phyloP scores from a whole-genome alignment of 163 green algal genomes.

The Volvox carteri region DNA sequence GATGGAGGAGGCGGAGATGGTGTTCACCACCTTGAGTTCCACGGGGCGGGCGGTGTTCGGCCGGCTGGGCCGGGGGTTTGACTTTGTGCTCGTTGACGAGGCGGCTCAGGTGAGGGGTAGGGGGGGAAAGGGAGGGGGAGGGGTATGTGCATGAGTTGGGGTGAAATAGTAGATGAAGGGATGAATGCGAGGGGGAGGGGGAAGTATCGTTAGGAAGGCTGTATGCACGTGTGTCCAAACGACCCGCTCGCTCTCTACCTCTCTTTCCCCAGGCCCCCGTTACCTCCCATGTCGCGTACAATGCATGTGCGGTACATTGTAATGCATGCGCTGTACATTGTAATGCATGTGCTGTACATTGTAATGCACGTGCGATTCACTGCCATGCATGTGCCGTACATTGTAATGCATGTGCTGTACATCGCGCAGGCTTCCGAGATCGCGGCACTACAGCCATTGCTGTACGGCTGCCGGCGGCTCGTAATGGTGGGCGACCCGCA shows the following conservation, averaged over 20 bases:
- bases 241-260: background rate
- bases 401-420: no score
- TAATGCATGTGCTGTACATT: no score
- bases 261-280: no score
- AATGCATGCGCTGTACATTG: no score
- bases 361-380: no score
- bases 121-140: background rate
- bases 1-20: slow-evolving; percentile 91
- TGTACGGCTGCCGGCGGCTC: slow-evolving; percentile 76
- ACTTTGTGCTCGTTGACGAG: slow-evolving; percentile 94
- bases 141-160: background rate
- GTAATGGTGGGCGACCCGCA: slow-evolving; percentile 62
- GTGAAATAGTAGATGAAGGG: background rate
- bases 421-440: slow-evolving; percentile 88
- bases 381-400: no score
- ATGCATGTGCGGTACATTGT: no score
- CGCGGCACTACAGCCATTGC: slow-evolving; percentile 91
- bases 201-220: background rate
- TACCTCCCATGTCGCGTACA: no score
- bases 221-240: background rate
- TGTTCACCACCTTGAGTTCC: slow-evolving; percentile 96
- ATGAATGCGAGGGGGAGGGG: background rate
- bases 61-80: slow-evolving; percentile 68
- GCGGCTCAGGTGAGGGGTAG: slow-evolving; percentile 73
- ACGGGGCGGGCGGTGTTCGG: slow-evolving; percentile 77